Conservation (phyloP, 331 rosid species). For the Malus hybrid region DNA sequence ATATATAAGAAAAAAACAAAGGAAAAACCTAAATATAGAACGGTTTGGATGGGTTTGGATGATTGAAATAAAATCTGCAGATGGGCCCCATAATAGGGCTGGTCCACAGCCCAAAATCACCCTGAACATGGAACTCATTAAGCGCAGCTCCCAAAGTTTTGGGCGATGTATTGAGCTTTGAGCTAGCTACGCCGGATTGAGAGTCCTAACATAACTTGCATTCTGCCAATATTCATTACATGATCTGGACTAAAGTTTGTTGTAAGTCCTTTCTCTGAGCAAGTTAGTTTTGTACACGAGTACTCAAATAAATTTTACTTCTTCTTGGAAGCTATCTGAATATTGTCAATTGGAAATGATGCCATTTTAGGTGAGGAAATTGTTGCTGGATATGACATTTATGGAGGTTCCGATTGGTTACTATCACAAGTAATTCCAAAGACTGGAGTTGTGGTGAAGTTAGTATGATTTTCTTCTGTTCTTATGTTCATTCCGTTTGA, state of each 20-base stretch:
- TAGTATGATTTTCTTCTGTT: slow-evolving; percentile 28
- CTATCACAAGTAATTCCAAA: slow-evolving; percentile 72
- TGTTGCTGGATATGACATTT: slow-evolving; percentile 87
- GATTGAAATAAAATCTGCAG: too few relatives aligned
- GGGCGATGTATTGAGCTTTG: neutral
- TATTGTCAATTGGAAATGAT: slow-evolving; percentile 8
- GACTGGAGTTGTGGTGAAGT: slow-evolving; percentile 84
- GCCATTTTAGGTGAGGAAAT: slow-evolving; percentile 68
- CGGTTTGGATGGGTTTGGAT: too few relatives aligned
- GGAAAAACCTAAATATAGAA: too few relatives aligned
- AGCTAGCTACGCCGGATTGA: neutral
- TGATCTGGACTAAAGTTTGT: neutral
- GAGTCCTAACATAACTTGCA: neutral
- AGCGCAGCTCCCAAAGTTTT: neutral
- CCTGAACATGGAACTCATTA: neutral
- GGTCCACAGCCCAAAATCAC: neutral
- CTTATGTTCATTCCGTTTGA: slow-evolving; percentile 10
- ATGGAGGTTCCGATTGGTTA: slow-evolving; percentile 85
- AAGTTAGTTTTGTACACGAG: neutral
- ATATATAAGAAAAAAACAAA: too few relatives aligned
- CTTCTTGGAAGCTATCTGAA: neutral
- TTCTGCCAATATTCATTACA: neutral
- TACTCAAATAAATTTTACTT: neutral
- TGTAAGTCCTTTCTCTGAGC: neutral
- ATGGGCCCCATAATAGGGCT: neutral